phyloP scores from a whole-genome alignment of 768 basidiomycete species.

The Mycena galopus region DNA sequence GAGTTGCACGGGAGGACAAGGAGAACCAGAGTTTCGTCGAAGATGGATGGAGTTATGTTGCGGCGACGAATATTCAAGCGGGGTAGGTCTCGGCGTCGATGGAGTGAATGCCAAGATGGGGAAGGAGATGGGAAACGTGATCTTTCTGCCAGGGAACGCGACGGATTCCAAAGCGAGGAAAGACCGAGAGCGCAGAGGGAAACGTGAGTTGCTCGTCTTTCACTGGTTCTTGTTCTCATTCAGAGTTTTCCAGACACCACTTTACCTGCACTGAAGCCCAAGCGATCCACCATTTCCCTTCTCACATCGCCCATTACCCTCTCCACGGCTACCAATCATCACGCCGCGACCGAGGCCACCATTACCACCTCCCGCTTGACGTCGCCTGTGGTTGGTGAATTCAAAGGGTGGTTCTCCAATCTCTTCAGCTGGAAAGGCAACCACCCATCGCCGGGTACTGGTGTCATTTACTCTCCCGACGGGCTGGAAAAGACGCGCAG shows the following conservation, averaged over 20 bases:
- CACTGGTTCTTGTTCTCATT: background rate
- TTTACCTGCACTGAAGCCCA: slow-evolving; percentile 59
- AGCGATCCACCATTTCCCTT: slow-evolving; percentile 58
- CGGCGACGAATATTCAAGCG: slow-evolving; percentile 48
- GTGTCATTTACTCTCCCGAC: slow-evolving; percentile 67
- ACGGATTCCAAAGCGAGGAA: slow-evolving; percentile 52
- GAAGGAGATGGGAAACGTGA: slow-evolving; percentile 68
- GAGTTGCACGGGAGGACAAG: slow-evolving; percentile 50
- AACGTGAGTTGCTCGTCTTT: slow-evolving; percentile 60
- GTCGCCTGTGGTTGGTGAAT: slow-evolving; percentile 84
- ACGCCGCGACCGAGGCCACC: slow-evolving; percentile 46
- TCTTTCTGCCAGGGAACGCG: slow-evolving; percentile 44
- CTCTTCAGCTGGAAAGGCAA: slow-evolving; percentile 90
- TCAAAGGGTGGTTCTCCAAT: slow-evolving; percentile 95
- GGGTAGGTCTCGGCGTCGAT: slow-evolving; percentile 50
- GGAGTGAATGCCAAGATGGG: slow-evolving; percentile 47
- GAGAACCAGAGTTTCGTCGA: slow-evolving; percentile 56
- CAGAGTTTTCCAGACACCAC: slow-evolving; percentile 26
- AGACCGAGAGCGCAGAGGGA: slow-evolving; percentile 66
- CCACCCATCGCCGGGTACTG: slow-evolving; percentile 46
- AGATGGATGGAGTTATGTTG: slow-evolving; percentile 56
- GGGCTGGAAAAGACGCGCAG: slow-evolving; percentile 72
- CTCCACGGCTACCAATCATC: slow-evolving; percentile 53
- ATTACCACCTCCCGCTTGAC: slow-evolving; percentile 53
- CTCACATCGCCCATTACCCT: slow-evolving; percentile 64